Base-by-base conservation (phyloP, 139 green algal species). In the Nannochloris sp. region DNA sequence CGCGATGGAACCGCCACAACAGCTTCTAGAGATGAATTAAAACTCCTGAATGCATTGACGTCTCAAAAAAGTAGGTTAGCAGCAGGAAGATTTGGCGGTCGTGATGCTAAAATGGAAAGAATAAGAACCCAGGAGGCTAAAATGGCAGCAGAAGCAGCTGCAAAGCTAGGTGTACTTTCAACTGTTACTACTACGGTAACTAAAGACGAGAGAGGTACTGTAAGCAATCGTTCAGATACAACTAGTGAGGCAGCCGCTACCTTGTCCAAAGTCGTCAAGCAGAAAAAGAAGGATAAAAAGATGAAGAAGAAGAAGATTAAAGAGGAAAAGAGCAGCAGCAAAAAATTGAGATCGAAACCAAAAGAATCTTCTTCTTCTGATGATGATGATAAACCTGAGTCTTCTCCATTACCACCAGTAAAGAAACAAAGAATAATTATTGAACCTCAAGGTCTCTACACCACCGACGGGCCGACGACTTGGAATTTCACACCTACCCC, bases 21-120 rank as follows among this genome's bases (percentile, higher is more conserved):
- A 29, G 83, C 79, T 2, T 77, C 60, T 2, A 60, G 53, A 1
- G 75, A 67, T 3, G 88, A 95, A 71, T 68, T 89, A 3, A 73
- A 74, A 25, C 70, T 95, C 3, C 74, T 84, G 0, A 64, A 63
- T 2, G 39, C 78, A 15, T 78, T 95, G 9, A 87, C 87, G 56
- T 77, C 79, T 23, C 60, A 70, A 4, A 19, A 9, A 12, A 69
- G 77, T 59, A 74, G 77, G 24, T 23, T 53, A 25, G 54, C 68
- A 0, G 67, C 81, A 42, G 84, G 82, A 38, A 68, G 79, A 13
- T 89, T 87, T 74, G 71, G 80, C 3, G 87, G 87, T 3, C 70
- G 88, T 0, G 80, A 72, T 4, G 89, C 81, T 38, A 95, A 95
- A 72, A 79, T 95, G 74, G 85, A 78, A 0, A 85, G 89, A 44